Conservation (phyloP, 768 basidiomycete species). For the Ramaria sp. region DNA sequence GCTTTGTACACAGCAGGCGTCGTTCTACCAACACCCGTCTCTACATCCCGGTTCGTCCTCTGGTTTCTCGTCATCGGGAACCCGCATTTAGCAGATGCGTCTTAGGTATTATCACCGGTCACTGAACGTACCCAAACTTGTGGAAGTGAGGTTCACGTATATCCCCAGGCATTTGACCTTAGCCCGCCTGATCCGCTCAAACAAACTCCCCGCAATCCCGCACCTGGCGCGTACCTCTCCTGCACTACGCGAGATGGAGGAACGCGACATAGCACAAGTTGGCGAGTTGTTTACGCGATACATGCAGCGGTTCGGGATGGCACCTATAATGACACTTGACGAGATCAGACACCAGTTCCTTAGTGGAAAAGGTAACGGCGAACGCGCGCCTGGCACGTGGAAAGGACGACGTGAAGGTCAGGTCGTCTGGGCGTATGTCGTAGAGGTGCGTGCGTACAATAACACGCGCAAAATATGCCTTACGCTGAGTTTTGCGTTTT, state of each 20-base stretch:
- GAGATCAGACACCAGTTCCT: conserved; percentile 84
- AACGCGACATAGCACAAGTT: conserved; percentile 62
- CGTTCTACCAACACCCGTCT: conserved; percentile 86
- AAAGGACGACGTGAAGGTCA: conserved; percentile 56
- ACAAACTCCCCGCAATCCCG: conserved; percentile 49
- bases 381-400: conserved; percentile 29
- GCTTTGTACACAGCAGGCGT: conserved; percentile 95
- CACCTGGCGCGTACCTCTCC: conserved; percentile 21
- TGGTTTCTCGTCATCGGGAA: conserved; percentile 5
- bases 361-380: conserved; percentile 63
- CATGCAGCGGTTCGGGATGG: conserved; percentile 79
- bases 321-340: conserved; percentile 58
- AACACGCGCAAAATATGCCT: neutral
- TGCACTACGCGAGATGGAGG: conserved; percentile 84
- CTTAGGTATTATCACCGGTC: conserved; percentile 84
- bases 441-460: conserved; percentile 52
- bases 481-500: neutral
- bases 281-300: conserved; percentile 62
- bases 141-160: conserved; percentile 82
- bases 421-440: conserved; percentile 93
- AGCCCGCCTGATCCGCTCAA: conserved; percentile 76
- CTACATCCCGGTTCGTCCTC: conserved; percentile 58
- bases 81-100: neutral
- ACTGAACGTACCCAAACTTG: conserved; percentile 83
- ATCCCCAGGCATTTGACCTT: conserved; percentile 82